Conservation (phyloP, 306 rosid genomes). For the Ceratonia siliqua region DNA sequence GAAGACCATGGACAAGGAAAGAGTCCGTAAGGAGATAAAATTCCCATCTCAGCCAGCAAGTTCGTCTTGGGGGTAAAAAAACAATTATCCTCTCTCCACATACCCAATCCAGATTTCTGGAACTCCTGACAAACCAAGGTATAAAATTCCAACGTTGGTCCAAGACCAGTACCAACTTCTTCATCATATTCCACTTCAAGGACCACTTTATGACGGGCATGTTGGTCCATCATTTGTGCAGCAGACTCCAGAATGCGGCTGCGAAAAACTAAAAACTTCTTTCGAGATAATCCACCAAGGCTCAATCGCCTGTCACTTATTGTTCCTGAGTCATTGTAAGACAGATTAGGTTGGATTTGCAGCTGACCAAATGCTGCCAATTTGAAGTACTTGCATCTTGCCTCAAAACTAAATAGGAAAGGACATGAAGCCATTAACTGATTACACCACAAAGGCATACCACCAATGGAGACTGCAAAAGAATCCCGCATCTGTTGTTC, state of each 20-base stretch:
- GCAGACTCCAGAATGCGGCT: conserved; percentile 78
- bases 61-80: conserved; percentile 38
- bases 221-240: conserved; percentile 80
- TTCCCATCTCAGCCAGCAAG: conserved; percentile 44
- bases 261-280: conserved; percentile 82
- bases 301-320: conserved; percentile 54
- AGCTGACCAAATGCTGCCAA: conserved; percentile 74
- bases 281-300: conserved; percentile 59
- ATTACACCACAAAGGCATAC: conserved; percentile 90
- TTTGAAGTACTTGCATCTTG: conserved; percentile 86
- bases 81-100: conserved; percentile 83
- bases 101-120: conserved; percentile 76
- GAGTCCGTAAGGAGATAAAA: conserved; percentile 59
- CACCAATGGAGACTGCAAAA: conserved; percentile 70
- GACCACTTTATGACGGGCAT: conserved; percentile 68
- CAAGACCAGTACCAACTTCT: conserved; percentile 99
- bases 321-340: conserved; percentile 53
- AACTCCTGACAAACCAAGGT: conserved; percentile 90
- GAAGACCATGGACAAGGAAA: conserved; percentile 91
- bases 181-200: conserved; percentile 93
- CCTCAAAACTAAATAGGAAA: conserved; percentile 87
- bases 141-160: conserved; percentile 96
- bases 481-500: conserved; percentile 95
- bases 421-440: conserved; percentile 79
- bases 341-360: conserved; percentile 49